Conservation (phyloP, 345 rosid genomes). For the Schrenkiella parvula region DNA sequence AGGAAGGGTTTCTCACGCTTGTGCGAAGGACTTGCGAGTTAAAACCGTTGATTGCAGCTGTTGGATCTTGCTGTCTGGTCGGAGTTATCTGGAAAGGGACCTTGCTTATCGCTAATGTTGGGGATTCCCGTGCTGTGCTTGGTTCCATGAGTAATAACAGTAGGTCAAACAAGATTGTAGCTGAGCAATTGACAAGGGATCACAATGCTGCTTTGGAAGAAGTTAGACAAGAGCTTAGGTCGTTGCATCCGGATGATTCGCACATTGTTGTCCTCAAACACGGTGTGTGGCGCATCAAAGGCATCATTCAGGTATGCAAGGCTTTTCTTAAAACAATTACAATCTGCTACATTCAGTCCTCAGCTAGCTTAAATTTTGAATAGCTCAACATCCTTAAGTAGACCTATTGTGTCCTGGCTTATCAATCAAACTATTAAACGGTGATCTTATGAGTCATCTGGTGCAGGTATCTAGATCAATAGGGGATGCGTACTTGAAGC, state of each 20-base stretch:
- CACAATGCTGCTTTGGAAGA: slow-evolving; percentile 89
- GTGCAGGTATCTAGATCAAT: slow-evolving; percentile 86
- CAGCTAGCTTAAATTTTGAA: not conserved
- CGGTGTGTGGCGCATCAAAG: slow-evolving; percentile 99
- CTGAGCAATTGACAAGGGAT: slow-evolving; percentile 80
- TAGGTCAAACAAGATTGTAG: slow-evolving; percentile 65
- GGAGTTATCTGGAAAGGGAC: slow-evolving; percentile 87
- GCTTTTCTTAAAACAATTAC: not conserved
- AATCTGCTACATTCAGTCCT: not conserved
- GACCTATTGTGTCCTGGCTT: not conserved
- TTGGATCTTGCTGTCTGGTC: slow-evolving; percentile 90
- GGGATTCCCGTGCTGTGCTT: slow-evolving; percentile 93
- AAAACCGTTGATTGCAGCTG: slow-evolving; percentile 79
- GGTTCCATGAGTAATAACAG: slow-evolving; percentile 38
- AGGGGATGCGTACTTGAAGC: slow-evolving; percentile 95
- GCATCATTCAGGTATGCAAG: slow-evolving; percentile 85
- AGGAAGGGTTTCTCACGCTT: slow-evolving; percentile 85
- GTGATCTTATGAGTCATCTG: not conserved
- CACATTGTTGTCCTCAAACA: slow-evolving; percentile 77
- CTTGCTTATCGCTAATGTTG: slow-evolving; percentile 78
- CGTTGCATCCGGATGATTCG: slow-evolving; percentile 80
- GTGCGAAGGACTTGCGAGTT: slow-evolving; percentile 63
- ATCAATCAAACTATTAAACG: not conserved
- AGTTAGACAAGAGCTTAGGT: slow-evolving; percentile 84
- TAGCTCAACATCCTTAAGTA: not conserved